Evolutionary conservation across 495 filamentous ascomycete genomes (phyloP).

Genomic region (Monascus purpureus): DNA sequence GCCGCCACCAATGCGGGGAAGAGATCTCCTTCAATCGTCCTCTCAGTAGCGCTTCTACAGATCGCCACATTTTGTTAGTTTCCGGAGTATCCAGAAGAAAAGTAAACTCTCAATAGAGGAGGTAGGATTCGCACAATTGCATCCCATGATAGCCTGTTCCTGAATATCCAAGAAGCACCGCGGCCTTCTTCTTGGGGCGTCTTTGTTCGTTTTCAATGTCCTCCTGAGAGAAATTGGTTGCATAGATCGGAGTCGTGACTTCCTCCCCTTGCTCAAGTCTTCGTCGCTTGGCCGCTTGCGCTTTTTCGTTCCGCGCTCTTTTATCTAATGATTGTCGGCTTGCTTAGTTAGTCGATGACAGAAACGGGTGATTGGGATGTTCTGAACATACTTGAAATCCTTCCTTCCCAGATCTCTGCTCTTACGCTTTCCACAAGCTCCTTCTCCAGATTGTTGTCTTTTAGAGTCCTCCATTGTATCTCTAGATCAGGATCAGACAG

Average conservation of each 20-base stretch:
- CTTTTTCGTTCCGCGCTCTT: conserved; percentile 43
- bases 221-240: conserved; percentile 49
- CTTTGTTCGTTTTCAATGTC: conserved; percentile 76
- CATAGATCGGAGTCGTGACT: conserved; percentile 26
- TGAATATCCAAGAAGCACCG: conserved; percentile 86
- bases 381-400: conserved; percentile 52
- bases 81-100: no score
- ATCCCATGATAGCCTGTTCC: conserved; percentile 97
- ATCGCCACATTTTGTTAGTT: conserved; percentile 15
- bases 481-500: conserved; percentile 1
- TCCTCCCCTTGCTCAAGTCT: conserved; percentile 36
- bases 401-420: conserved; percentile 52
- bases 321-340: conserved; percentile 51
- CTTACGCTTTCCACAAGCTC: conserved; percentile 35
- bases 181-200: conserved; percentile 88
- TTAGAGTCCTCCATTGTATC: conserved; percentile 27
- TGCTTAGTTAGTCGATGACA: conserved; percentile 46
- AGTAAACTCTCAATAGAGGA: no score
- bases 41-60: conserved; percentile 45
- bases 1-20: conserved; percentile 82
- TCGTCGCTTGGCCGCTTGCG: conserved; percentile 44
- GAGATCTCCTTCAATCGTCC: conserved; percentile 94
- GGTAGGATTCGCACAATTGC: conserved; percentile 51
- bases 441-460: conserved; percentile 14
- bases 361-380: no score